Conservation (phyloP, 73 alveolate species). For the Durusdinium trenchii region DNA sequence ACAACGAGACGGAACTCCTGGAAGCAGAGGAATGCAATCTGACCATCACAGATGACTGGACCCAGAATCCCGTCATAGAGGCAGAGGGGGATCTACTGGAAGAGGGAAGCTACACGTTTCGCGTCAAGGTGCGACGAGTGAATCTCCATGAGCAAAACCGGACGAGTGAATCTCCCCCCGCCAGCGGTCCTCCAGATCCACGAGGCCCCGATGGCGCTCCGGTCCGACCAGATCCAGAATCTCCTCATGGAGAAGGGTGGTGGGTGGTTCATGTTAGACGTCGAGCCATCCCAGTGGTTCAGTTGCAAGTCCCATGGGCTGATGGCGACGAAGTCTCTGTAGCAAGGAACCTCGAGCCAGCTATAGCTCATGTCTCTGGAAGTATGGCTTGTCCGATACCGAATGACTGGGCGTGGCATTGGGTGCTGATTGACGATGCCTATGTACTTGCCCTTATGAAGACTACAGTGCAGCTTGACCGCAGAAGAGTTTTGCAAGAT, state of each 20-base stretch:
- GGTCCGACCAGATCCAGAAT: neutral
- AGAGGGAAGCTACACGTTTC: conserved; percentile 52
- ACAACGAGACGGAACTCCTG: conserved; percentile 41
- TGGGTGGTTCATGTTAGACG: neutral
- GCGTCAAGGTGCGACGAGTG: neutral
- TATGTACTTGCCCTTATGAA: neutral
- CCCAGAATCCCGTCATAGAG: neutral
- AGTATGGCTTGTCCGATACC: conserved; percentile 14
- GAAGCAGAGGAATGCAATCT: neutral
- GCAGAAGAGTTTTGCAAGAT: neutral
- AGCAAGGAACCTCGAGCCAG: neutral
- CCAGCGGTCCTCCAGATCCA: neutral
- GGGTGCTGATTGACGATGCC: conserved; percentile 2
- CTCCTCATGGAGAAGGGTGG: neutral
- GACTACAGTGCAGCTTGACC: conserved; percentile 1
- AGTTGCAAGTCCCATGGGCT: conserved; percentile 29
- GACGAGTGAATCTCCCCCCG: neutral
- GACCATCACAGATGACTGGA: conserved; percentile 14
- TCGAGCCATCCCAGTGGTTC: neutral
- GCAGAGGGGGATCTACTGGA: conserved; percentile 30
- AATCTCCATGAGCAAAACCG: neutral
- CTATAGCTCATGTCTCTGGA: neutral
- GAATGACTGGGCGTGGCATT: conserved; percentile 5
- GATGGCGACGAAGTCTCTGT: neutral
- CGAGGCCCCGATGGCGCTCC: neutral